phyloP scores from a whole-genome alignment of 495 filamentous ascomycete genomes.

The Ascodesmis nigricans region DNA sequence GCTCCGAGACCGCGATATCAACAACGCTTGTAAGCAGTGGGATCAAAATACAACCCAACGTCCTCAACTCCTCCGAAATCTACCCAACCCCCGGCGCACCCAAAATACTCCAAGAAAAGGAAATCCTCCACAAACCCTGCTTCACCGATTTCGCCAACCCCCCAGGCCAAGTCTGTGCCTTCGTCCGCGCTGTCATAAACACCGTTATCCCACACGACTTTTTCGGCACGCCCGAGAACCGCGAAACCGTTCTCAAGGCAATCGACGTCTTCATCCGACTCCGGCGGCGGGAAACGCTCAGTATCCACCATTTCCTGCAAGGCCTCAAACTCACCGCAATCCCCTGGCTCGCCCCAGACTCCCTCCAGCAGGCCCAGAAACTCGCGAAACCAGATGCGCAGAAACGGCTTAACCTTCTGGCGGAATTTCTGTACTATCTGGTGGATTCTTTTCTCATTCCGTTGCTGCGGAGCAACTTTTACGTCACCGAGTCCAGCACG shows the following conservation, averaged over 20 bases:
- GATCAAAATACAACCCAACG: constrained; percentile 1
- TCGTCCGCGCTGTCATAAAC: constrained; percentile 54
- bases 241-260: constrained; percentile 34
- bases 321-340: constrained; percentile 41
- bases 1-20: constrained; percentile 6
- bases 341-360: constrained; percentile 43
- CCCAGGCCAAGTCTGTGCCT: constrained; percentile 52
- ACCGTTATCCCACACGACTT: constrained; percentile 57
- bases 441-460: constrained; percentile 85
- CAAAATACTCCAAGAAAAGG: too few species aligned
- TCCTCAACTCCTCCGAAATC: neutral
- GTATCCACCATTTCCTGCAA: constrained; percentile 55
- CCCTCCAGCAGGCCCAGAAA: constrained; percentile 25
- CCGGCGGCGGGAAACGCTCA: constrained; percentile 59
- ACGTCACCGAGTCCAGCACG: constrained; percentile 73
- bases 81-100: too few species aligned
- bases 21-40: constrained; percentile 2
- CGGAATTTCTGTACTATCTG: constrained; percentile 74
- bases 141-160: constrained; percentile 55
- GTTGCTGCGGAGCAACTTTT: constrained; percentile 66
- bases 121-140: too few species aligned
- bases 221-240: constrained; percentile 49
- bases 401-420: constrained; percentile 59
- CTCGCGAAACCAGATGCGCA: constrained; percentile 45
- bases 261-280: constrained; percentile 58